Evolutionary conservation across 129 eudicot genomes (phyloP).

Genomic region (Rutidosis leptorrhynchoides): DNA sequence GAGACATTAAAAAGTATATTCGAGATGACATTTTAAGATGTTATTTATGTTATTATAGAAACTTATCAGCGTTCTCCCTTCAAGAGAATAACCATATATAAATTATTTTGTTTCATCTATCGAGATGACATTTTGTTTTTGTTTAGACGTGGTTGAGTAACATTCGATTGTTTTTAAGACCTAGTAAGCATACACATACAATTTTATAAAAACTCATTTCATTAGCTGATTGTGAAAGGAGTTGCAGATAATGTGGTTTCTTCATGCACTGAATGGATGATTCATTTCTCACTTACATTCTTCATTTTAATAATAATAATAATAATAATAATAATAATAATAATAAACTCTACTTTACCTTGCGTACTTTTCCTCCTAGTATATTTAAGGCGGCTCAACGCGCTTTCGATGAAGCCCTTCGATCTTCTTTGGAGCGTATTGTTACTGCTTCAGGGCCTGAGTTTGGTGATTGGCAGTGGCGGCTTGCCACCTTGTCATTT

Average conservation of each 20-base stretch:
- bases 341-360: too few relatives aligned
- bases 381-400: too few relatives aligned
- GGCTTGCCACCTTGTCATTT: too few relatives aligned
- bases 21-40: conserved; percentile 47
- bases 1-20: conserved; percentile 66
- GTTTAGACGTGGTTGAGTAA: not conserved
- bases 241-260: not conserved
- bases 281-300: not conserved
- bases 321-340: too few relatives aligned
- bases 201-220: too few relatives aligned
- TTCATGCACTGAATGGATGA: not conserved
- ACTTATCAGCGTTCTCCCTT: not conserved
- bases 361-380: too few relatives aligned
- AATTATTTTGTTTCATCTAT: not conserved
- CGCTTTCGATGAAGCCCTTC: too few relatives aligned
- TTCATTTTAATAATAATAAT: too few relatives aligned
- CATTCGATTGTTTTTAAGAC: not conserved
- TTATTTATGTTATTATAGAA: conserved; percentile 8
- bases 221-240: not conserved
- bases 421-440: too few relatives aligned
- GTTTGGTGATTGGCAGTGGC: too few relatives aligned
- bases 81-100: conserved; percentile 9
- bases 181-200: conserved; percentile 5
- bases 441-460: too few relatives aligned
- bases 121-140: not conserved